Conservation (phyloP, 805 yeast species). For the Saccharomycopsis javanensis region DNA sequence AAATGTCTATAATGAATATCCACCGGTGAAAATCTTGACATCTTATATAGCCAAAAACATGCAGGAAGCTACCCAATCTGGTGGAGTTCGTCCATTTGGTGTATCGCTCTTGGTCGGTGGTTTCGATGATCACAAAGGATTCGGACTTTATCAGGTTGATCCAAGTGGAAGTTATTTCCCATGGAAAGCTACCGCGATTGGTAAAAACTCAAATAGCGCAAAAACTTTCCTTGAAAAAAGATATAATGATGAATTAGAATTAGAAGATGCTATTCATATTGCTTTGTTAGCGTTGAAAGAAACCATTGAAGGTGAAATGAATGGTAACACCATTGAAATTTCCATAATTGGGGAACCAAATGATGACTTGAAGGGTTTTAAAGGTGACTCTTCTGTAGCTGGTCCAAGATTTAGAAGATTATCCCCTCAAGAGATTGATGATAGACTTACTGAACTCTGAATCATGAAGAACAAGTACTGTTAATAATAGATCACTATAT, state of each 20-base stretch:
- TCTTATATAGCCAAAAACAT: constrained; percentile 91
- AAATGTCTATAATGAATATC: constrained; percentile 90
- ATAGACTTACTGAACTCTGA: constrained; percentile 84
- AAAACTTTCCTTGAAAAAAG: constrained; percentile 95
- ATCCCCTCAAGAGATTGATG: constrained; percentile 86
- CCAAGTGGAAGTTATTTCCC: constrained; percentile 98
- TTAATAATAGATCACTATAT: too few species aligned
- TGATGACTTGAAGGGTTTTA: constrained; percentile 71
- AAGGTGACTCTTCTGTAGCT: constrained; percentile 61
- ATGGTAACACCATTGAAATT: constrained; percentile 91
- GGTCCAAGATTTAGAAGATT: constrained; percentile 90
- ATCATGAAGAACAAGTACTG: too few species aligned
- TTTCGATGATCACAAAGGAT: constrained; percentile 60
- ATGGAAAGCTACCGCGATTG: constrained; percentile 99
- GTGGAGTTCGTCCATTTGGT: constrained; percentile 99
- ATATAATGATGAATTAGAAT: constrained; percentile 94
- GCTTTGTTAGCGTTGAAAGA: constrained; percentile 91
- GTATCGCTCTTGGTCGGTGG: constrained; percentile 93
- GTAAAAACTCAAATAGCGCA: constrained; percentile 92
- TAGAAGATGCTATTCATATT: constrained; percentile 97
- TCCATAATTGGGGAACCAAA: constrained; percentile 78
- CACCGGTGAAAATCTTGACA: constrained; percentile 89
- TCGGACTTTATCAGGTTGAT: constrained; percentile 89
- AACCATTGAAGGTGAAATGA: constrained; percentile 95
- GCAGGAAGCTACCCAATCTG: constrained; percentile 98